Evolutionary conservation across 129 eudicot species (phyloP).

Genomic region (Dittrichia graveolens): DNA sequence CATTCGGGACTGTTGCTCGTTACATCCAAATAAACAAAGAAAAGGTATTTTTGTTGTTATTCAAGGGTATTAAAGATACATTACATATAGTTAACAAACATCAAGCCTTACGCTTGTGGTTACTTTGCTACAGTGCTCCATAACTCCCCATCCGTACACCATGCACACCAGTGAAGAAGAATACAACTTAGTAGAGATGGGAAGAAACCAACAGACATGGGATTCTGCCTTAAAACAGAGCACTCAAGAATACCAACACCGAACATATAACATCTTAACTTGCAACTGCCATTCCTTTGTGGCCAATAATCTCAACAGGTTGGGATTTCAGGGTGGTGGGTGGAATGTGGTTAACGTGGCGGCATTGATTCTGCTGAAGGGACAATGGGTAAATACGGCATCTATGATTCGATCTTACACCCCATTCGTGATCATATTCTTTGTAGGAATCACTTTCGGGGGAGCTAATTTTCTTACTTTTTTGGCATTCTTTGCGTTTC

Average conservation of each 20-base stretch:
- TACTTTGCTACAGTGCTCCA: conserved; percentile 27
- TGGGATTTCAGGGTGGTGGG: conserved; percentile 64
- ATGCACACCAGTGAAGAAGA: conserved; percentile 39
- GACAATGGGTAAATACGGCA: conserved; percentile 58
- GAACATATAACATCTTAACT: conserved; percentile 69
- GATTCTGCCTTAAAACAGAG: conserved; percentile 65
- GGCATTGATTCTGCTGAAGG: conserved; percentile 64
- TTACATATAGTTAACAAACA: neutral
- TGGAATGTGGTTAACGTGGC: conserved; percentile 94
- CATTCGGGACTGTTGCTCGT: conserved; percentile 83
- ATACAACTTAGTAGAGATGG: conserved; percentile 35
- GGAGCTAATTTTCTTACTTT: conserved; percentile 64
- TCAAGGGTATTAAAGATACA: neutral
- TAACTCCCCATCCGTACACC: too few species aligned
- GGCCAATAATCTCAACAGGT: conserved; percentile 76
- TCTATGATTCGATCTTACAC: conserved; percentile 53
- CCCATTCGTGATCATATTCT: conserved; percentile 62
- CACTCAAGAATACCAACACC: conserved; percentile 88
- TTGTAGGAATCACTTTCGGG: conserved; percentile 64
- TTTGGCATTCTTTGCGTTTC: conserved; percentile 52
- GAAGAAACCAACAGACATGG: conserved; percentile 56
- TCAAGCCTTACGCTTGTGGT: neutral
- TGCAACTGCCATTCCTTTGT: conserved; percentile 97
- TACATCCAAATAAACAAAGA: conserved; percentile 67
- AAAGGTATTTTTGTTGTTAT: conserved; percentile 47